These are phyloP conservation scores for Exobasidium cylindrosporum DNA, from an alignment of 1,284 basidiomycete genomes.

Conservation along the genomic window DNA sequence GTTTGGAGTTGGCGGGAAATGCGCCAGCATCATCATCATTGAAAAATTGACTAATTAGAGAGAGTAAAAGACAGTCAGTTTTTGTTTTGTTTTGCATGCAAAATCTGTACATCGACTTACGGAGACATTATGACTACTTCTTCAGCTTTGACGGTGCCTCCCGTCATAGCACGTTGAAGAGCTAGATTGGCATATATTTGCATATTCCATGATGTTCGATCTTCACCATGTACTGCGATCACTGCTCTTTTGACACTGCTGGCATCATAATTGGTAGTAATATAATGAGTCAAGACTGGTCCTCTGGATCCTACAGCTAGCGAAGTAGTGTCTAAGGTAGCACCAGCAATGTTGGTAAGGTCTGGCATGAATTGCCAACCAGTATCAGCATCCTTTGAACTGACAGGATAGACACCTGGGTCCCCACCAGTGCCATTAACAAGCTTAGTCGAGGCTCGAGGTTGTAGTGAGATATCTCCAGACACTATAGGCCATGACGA, in stretches of 20 bases:
- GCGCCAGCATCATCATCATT: constrained; percentile 34
- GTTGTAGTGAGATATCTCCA: neutral
- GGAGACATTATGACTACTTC: constrained; percentile 47
- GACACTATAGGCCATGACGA: neutral
- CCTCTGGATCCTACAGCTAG: constrained; percentile 26
- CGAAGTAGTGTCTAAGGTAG: constrained; percentile 38
- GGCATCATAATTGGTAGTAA: constrained; percentile 21
- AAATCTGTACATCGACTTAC: neutral
- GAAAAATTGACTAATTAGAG: constrained; percentile 28
- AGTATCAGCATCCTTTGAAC: constrained; percentile 18
- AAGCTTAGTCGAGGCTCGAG: neutral
- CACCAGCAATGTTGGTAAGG: constrained; percentile 24
- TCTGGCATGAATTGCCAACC: constrained; percentile 33
- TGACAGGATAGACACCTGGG: constrained; percentile 34
- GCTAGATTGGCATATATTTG: constrained; percentile 43
- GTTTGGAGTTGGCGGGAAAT: constrained; percentile 27
- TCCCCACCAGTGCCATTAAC: constrained; percentile 15
- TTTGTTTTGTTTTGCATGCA: neutral
- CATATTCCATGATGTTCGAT: constrained; percentile 29
- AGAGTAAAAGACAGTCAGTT: neutral
- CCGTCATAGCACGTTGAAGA: constrained; percentile 24
- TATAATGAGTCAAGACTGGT: constrained; percentile 32
- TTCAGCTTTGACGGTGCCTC: constrained; percentile 31
- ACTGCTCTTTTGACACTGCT: constrained; percentile 14
- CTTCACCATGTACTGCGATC: constrained; percentile 13